Base-by-base conservation (phyloP, 805 yeast genomes). In the Gaillardinia entomophila region DNA sequence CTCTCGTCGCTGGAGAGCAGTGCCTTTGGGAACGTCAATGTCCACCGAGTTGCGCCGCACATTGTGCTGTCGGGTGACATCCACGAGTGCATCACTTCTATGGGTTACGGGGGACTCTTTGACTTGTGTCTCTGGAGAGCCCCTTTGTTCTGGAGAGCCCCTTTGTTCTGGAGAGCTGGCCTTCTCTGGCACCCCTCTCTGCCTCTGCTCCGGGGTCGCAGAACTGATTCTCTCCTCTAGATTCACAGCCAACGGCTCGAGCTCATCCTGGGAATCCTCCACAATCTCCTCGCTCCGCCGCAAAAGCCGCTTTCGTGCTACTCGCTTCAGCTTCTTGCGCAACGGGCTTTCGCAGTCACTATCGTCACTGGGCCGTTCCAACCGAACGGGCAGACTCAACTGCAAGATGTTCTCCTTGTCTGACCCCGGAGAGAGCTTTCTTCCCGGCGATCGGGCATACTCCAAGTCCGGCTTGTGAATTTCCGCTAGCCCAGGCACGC, bases 1-100 rank as follows among this genome's bases (percentile, higher is more conserved):
- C 32, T 59, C 62, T 20, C 54, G 45, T 31, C 61, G 37, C 33
- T 62, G 66, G 11, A 62, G 48, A 4, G 59, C 56, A 4, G 69
- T 62, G 35, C 42, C 42, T n/a, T n/a, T n/a, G 24, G 42, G 48
- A 7, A 31, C 16, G 5, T 45, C 48, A 20, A 33, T 32, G 15
- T 16, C 14, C 5, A 23, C 17, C 12, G 28, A 27, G 7, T 33
- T 24, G 8, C 24, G 6, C 10, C 16, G 24, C 4, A 12, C 10
- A 5, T 10, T 14, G 22, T 16, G 15, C 22, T 10, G 15, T 6
- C 5, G 18, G 22, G 16, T 12, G 6, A 18, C 14, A 5, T 12
- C 24, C 4, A 4, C 5, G 6, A 10, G 13, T 6, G 13, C 12
- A 18, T 6, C 6, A 26, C 15, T 19, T 3, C 8, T 16, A 13